phyloP scores from a whole-genome alignment of 2,329 filamentous ascomycete species.

The Thelonectria discophora region DNA sequence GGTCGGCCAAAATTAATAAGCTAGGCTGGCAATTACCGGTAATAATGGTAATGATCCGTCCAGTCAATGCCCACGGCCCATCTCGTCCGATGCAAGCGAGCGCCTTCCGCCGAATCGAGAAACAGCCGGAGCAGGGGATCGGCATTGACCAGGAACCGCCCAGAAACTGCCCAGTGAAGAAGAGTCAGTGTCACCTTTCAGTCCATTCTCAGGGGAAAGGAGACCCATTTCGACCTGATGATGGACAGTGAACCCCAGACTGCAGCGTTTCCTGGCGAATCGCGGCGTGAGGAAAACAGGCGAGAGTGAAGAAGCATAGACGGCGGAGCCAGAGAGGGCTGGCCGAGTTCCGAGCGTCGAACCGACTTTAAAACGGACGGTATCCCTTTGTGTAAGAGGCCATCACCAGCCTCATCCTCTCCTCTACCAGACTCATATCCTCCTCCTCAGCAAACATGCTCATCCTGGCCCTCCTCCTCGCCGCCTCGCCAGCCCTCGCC shows the following conservation, averaged over 20 bases:
- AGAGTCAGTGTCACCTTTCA: no score
- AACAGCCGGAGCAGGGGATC: constrained; percentile 9
- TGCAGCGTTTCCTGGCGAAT: constrained; percentile 4
- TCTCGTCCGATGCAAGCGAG: constrained; percentile 11
- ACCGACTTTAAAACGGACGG: neutral
- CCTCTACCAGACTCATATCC: neutral
- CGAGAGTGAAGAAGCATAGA: neutral
- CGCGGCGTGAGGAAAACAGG: neutral
- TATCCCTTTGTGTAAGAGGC: neutral
- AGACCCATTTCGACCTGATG: no score
- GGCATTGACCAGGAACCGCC: no score
- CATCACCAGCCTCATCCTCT: neutral
- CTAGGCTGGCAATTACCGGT: constrained; percentile 16
- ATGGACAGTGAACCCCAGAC: neutral
- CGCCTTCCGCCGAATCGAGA: constrained; percentile 15
- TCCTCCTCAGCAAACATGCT: constrained; percentile 35
- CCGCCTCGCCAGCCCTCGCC: constrained; percentile 49
- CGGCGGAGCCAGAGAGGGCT: neutral
- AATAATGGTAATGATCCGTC: constrained; percentile 16
- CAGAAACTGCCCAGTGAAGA: no score
- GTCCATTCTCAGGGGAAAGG: neutral
- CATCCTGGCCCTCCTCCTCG: constrained; percentile 39
- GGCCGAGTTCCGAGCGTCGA: neutral
- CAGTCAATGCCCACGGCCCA: constrained; percentile 9
- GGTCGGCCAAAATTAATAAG: constrained; percentile 5